Conservation (phyloP, 345 rosid genomes). For the Kandelia obovata region DNA sequence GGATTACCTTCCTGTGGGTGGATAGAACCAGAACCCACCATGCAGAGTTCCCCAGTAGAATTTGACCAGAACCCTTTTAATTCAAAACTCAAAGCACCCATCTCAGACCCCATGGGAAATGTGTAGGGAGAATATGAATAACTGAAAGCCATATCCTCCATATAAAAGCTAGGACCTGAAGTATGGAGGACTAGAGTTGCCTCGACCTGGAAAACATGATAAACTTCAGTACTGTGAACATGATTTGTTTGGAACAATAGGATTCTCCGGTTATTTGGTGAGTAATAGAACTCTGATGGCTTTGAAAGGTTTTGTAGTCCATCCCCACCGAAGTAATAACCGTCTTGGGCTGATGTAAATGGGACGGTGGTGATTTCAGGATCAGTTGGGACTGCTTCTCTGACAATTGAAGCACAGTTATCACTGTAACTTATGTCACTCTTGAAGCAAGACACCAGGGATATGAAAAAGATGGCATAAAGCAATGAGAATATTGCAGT, state of each 20-base stretch:
- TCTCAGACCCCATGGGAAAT: not conserved
- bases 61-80: slow-evolving; percentile 38
- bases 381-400: slow-evolving; percentile 14
- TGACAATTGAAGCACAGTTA: slow-evolving; percentile 29
- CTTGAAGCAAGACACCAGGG: slow-evolving; percentile 5
- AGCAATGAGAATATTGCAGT: slow-evolving; percentile 2
- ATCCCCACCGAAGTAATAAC: slow-evolving; percentile 32
- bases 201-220: slow-evolving; percentile 22
- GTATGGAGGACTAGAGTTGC: slow-evolving; percentile 19
- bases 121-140: slow-evolving; percentile 1
- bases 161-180: not conserved
- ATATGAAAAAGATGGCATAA: not conserved
- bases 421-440: slow-evolving; percentile 18
- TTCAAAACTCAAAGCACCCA: slow-evolving; percentile 16
- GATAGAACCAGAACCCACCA: slow-evolving; percentile 30
- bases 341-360: slow-evolving; percentile 21
- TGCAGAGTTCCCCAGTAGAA: slow-evolving; percentile 31
- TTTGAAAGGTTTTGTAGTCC: not conserved
- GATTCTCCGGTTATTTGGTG: not conserved
- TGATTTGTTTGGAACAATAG: slow-evolving; percentile 11
- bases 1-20: slow-evolving; percentile 11
- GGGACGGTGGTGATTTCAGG: slow-evolving; percentile 23
- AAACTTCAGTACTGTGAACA: slow-evolving; percentile 16
- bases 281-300: not conserved
- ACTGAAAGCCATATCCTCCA: not conserved